Conservation (phyloP, 768 basidiomycete species). For the Pleurotus cornucopiae region DNA sequence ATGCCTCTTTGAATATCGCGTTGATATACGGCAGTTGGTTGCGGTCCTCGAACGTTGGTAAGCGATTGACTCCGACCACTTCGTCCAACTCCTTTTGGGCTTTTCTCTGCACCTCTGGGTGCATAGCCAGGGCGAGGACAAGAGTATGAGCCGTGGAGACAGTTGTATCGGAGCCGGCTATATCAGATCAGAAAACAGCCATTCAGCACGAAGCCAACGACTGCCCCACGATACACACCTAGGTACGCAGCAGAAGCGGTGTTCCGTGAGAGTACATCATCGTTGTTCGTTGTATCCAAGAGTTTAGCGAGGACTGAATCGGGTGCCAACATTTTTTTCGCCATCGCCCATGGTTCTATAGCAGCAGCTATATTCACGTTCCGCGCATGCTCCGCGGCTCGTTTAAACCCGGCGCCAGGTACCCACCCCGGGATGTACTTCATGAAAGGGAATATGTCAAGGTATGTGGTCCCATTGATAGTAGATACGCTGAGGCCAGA, state of each 20-base stretch:
- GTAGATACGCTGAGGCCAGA: not conserved
- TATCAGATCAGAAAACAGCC: not conserved
- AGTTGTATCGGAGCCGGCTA: slow-evolving; percentile 11
- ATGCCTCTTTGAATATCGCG: slow-evolving; percentile 13
- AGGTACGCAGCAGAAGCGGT: too few species aligned
- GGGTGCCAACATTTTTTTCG: slow-evolving; percentile 10
- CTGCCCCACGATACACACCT: too few species aligned
- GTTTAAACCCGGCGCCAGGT: slow-evolving; percentile 7
- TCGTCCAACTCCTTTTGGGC: slow-evolving; percentile 17
- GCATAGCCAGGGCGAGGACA: slow-evolving; percentile 13
- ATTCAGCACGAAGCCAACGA: not conserved
- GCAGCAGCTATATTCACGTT: not conserved
- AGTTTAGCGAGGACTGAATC: too few species aligned
- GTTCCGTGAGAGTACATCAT: too few species aligned
- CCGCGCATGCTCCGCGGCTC: slow-evolving; percentile 10
- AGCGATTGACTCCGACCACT: slow-evolving; percentile 15
- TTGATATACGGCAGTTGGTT: slow-evolving; percentile 14
- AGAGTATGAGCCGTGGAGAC: slow-evolving; percentile 11
- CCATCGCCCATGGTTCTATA: slow-evolving; percentile 8
- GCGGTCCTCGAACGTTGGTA: slow-evolving; percentile 15
- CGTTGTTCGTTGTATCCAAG: too few species aligned
- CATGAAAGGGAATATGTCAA: not conserved
- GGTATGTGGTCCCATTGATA: not conserved
- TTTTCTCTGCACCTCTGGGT: slow-evolving; percentile 14
- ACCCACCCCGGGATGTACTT: not conserved